Percentiles rank a stretch among this genome's conserved stretches.
These are phyloP conservation scores for Neurospora crassa DNA, from an alignment of 2,329 filamentous ascomycete species.

Conservation along the genomic window DNA sequence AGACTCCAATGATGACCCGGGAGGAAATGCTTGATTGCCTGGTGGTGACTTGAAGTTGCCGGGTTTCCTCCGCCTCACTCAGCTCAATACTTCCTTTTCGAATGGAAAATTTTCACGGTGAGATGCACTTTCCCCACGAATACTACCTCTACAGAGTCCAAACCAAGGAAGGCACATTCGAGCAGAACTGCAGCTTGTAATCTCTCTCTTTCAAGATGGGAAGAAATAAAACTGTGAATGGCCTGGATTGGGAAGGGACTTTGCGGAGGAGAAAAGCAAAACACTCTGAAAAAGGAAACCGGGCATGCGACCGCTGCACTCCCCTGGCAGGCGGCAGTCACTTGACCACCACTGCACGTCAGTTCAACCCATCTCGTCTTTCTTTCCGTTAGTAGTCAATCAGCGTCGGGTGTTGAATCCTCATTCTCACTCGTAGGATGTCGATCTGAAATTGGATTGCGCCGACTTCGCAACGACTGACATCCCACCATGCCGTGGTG, in stretches of 20 bases:
- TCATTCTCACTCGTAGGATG: too few species aligned
- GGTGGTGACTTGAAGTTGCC: neutral
- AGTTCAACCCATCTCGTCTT: too few species aligned
- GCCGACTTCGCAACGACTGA: too few species aligned
- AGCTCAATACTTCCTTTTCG: neutral
- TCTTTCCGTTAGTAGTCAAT: neutral
- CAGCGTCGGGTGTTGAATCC: neutral
- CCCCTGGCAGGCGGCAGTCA: too few species aligned
- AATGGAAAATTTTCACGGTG: too few species aligned
- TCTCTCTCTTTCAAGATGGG: neutral
- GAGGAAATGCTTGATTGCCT: neutral
- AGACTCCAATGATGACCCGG: neutral
- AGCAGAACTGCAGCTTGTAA: neutral
- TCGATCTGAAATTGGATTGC: too few species aligned
- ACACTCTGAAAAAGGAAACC: neutral
- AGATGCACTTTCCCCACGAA: too few species aligned
- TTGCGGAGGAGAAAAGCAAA: neutral
- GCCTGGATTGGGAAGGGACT: neutral
- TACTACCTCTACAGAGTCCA: too few species aligned
- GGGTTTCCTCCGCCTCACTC: too few species aligned
- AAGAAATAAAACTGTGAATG: neutral
- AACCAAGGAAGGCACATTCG: neutral
- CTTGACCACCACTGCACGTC: too few species aligned
- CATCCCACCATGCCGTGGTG: too few species aligned
- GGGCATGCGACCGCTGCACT: neutral